Conservation (phyloP, 2,329 filamentous ascomycete species). For the Fusarium sp. region DNA sequence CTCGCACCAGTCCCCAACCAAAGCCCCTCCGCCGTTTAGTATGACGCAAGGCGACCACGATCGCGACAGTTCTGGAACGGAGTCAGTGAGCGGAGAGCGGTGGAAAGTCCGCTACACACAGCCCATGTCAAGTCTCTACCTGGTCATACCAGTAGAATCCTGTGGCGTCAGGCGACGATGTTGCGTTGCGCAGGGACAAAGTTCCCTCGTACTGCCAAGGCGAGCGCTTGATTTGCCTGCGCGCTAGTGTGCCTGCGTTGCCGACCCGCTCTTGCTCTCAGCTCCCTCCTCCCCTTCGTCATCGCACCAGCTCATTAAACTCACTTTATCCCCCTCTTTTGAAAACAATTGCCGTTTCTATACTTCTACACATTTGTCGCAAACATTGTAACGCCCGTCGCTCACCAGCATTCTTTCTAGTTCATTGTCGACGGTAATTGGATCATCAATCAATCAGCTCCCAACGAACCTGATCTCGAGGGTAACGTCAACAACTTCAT, state of each 20-base stretch:
- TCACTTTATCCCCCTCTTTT: conserved; percentile 26
- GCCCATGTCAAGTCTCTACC: conserved; percentile 24
- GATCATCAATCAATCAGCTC: conserved; percentile 82
- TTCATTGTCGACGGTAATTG: conserved; percentile 95
- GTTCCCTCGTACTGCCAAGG: conserved; percentile 30
- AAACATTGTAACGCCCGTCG: conserved; percentile 12
- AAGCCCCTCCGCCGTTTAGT: conserved; percentile 27
- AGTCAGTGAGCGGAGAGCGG: conserved; percentile 30
- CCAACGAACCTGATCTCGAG: conserved; percentile 82
- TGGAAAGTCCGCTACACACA: conserved; percentile 27
- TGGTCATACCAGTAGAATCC: conserved; percentile 30
- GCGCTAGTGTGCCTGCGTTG: conserved; percentile 42
- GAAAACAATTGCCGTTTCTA: conserved; percentile 35
- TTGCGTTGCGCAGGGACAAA: conserved; percentile 11
- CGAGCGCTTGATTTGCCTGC: conserved; percentile 35
- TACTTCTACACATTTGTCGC: conserved; percentile 12
- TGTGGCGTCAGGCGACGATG: conserved; percentile 24
- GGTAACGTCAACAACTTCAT: conserved; percentile 96
- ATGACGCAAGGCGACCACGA: conserved; percentile 41
- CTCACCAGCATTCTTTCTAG: conserved; percentile 58
- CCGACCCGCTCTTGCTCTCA: conserved; percentile 32
- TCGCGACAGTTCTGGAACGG: conserved; percentile 35
- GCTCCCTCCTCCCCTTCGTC: conserved; percentile 28
- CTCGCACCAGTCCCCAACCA: conserved; percentile 32
- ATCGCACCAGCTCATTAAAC: conserved; percentile 33